A percentile compares a stretch with the other conserved stretches of the same genome.
phyloP scores from a whole-genome alignment of 2,329 filamentous ascomycete species.

The Colletotrichum agaves region DNA sequence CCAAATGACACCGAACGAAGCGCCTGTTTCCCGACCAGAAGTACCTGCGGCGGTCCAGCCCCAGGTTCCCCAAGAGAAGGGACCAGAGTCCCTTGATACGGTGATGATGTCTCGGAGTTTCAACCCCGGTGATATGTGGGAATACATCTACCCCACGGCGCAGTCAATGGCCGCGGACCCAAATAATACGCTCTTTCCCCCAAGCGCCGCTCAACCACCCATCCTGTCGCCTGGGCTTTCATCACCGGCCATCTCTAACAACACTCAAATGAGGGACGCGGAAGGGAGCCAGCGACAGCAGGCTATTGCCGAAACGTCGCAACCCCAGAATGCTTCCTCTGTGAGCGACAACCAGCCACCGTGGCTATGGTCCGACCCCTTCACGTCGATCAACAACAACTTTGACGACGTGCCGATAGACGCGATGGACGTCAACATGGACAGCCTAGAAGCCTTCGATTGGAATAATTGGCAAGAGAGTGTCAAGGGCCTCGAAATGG shows the following conservation, averaged over 20 bases:
- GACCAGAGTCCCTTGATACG: conserved; percentile 32
- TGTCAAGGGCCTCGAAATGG: conserved; percentile 52
- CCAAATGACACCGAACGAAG: background rate
- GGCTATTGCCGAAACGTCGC: conserved; percentile 39
- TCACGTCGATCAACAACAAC: conserved; percentile 44
- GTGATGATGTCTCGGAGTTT: conserved; percentile 36
- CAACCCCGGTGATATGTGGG: conserved; percentile 32
- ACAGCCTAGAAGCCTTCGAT: conserved; percentile 55
- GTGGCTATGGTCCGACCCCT: conserved; percentile 54
- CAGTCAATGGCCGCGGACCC: conserved; percentile 29
- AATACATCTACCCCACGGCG: conserved; percentile 35
- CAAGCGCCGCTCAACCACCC: conserved; percentile 11
- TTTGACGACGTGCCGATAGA: conserved; percentile 45
- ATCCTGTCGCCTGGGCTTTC: conserved; percentile 4
- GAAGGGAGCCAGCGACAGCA: conserved; percentile 39
- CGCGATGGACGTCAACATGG: conserved; percentile 50
- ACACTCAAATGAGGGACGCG: conserved; percentile 28
- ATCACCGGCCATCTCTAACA: background rate
- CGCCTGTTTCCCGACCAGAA: background rate
- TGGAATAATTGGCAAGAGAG: conserved; percentile 62
- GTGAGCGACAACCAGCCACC: conserved; percentile 51
- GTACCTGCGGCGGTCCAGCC: background rate
- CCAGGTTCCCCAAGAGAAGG: background rate
- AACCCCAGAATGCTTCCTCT: conserved; percentile 36
- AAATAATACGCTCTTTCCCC: conserved; percentile 27